Evolutionary conservation across 805 yeast genomes (phyloP).

Genomic region (Saccharomyces jurei): DNA sequence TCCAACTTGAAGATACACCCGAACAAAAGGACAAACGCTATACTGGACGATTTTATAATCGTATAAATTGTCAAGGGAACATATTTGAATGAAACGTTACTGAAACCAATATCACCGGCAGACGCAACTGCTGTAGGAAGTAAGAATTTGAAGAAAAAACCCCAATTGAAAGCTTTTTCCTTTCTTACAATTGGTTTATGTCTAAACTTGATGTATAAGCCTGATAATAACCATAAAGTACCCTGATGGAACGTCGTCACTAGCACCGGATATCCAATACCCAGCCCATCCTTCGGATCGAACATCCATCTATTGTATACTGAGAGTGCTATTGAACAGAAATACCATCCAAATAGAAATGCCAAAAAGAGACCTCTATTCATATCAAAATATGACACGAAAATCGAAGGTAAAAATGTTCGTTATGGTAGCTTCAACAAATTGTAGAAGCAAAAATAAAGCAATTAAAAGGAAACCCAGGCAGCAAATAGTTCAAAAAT

Average conservation of each 20-base stretch:
- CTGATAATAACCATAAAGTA: constrained; percentile 47
- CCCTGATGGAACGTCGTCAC: constrained; percentile 82
- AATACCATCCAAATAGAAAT: constrained; percentile 50
- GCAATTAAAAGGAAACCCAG: neutral
- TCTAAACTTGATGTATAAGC: constrained; percentile 33
- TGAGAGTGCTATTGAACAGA: constrained; percentile 60
- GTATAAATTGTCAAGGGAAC: constrained; percentile 82
- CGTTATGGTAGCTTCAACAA: neutral
- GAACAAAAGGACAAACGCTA: constrained; percentile 83
- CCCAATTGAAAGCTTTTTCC: constrained; percentile 15
- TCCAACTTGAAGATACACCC: constrained; percentile 79
- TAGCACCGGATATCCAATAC: constrained; percentile 75
- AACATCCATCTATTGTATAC: constrained; percentile 97
- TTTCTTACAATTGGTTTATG: neutral
- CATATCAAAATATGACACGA: constrained; percentile 1
- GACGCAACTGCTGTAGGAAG: constrained; percentile 82
- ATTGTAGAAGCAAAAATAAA: neutral
- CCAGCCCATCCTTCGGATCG: constrained; percentile 54
- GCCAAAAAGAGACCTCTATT: constrained; percentile 2
- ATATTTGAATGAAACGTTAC: constrained; percentile 72
- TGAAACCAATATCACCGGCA: constrained; percentile 90
- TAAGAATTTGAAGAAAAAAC: constrained; percentile 44
- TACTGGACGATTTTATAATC: constrained; percentile 82
- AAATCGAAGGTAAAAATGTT: constrained; percentile 2
- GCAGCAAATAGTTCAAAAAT: neutral